Evolutionary conservation across 306 rosid genomes (phyloP).

Genomic region (Sesbania bispinosa): DNA sequence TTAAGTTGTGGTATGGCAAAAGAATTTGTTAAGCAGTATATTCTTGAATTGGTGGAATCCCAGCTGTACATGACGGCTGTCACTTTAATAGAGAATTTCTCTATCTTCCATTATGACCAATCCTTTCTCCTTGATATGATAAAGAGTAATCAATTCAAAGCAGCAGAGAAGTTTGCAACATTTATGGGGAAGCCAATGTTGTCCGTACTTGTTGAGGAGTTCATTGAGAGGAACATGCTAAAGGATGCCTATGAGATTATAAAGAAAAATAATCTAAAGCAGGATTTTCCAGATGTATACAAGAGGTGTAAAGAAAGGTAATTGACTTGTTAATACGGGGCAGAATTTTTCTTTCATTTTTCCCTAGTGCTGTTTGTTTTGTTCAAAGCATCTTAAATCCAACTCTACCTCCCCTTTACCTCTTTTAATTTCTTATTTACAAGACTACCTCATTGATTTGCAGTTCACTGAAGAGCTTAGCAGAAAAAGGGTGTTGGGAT

Average conservation of each 20-base stretch:
- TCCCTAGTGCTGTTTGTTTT: conserved; percentile 19
- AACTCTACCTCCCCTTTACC: neutral
- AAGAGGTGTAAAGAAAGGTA: conserved; percentile 84
- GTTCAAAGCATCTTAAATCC: conserved; percentile 17
- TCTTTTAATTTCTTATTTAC: conserved; percentile 16
- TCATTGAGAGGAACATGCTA: conserved; percentile 59
- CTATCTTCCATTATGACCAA: conserved; percentile 53
- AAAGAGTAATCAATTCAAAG: conserved; percentile 61
- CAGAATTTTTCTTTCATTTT: conserved; percentile 7
- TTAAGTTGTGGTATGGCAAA: conserved; percentile 49
- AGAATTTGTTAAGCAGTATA: conserved; percentile 57
- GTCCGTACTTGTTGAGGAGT: conserved; percentile 63
- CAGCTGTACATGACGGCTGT: conserved; percentile 70
- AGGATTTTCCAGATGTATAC: conserved; percentile 79
- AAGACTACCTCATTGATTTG: conserved; percentile 22
- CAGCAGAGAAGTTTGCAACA: conserved; percentile 96
- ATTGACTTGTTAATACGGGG: neutral
- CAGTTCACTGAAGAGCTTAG: conserved; percentile 82
- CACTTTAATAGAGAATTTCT: conserved; percentile 75
- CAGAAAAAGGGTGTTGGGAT: conserved; percentile 97
- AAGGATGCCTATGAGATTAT: conserved; percentile 66
- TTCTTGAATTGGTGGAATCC: conserved; percentile 51
- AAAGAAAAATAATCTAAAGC: conserved; percentile 70
- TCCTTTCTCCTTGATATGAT: conserved; percentile 74
- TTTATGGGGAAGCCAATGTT: conserved; percentile 82